These are phyloP conservation scores for Lachancea fermentati DNA, from an alignment of 805 yeast genomes.

Conservation along the genomic window DNA sequence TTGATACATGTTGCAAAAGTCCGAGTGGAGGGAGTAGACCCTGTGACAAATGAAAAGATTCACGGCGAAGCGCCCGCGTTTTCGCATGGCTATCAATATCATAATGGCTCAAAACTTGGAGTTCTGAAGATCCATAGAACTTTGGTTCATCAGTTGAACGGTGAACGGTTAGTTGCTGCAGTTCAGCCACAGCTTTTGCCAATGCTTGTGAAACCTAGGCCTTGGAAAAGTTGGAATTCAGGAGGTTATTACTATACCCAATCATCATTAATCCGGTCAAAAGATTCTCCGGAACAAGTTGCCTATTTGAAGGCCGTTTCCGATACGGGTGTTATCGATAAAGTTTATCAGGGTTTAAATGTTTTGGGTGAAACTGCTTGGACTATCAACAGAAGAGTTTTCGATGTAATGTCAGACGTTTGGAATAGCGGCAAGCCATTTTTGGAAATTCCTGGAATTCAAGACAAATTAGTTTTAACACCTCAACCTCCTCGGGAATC, in stretches of 20 bases:
- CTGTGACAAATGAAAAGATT: conserved; percentile 62
- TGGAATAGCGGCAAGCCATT: conserved; percentile 85
- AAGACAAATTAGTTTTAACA: conserved; percentile 44
- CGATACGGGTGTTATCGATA: conserved; percentile 54
- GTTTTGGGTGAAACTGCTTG: conserved; percentile 85
- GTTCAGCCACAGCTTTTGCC: conserved; percentile 86
- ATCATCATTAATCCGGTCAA: conserved; percentile 63
- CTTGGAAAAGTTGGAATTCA: conserved; percentile 74
- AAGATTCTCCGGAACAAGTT: conserved; percentile 80
- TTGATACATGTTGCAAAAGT: conserved; percentile 79
- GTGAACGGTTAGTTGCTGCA: conserved; percentile 56
- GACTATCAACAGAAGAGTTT: conserved; percentile 77
- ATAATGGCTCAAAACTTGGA: conserved; percentile 74
- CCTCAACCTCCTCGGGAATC: conserved; percentile 56
- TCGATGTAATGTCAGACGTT: conserved; percentile 61
- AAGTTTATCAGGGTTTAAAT: conserved; percentile 74
- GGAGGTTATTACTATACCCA: conserved; percentile 80
- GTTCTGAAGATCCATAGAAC: conserved; percentile 69
- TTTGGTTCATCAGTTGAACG: conserved; percentile 59
- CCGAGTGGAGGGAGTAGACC: conserved; percentile 74
- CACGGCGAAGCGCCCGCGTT: conserved; percentile 83
- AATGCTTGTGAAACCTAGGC: conserved; percentile 85
- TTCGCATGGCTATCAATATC: conserved; percentile 79
- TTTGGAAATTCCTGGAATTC: conserved; percentile 63
- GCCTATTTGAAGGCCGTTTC: conserved; percentile 88